Conservation (phyloP, 2,329 filamentous ascomycete genomes). For the Fonsecaea pedrosoi region DNA sequence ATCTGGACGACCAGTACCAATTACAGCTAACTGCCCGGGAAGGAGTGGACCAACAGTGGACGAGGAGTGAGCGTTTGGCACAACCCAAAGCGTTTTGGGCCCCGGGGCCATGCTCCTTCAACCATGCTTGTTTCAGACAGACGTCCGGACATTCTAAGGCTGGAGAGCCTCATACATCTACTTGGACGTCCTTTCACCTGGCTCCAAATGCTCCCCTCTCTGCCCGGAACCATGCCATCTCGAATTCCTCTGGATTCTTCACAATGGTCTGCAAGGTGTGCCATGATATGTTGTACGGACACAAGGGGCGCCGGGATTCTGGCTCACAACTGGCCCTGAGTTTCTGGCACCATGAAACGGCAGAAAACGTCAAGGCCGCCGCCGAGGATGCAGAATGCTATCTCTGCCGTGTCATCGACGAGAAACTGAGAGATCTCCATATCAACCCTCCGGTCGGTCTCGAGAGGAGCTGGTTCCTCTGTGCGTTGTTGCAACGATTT, state of each 20-base stretch:
- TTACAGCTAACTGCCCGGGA: background rate
- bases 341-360: slow-evolving; percentile 13
- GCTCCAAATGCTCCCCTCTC: background rate
- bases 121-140: background rate
- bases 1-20: no score
- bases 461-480: background rate
- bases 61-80: background rate
- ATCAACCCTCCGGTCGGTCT: background rate
- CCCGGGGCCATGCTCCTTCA: background rate
- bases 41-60: background rate
- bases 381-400: slow-evolving; percentile 17
- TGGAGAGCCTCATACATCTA: background rate
- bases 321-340: slow-evolving; percentile 8
- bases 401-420: slow-evolving; percentile 11
- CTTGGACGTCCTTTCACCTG: background rate
- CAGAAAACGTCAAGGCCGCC: slow-evolving; percentile 3
- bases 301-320: slow-evolving; percentile 14
- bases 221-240: background rate
- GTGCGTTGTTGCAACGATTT: slow-evolving; percentile 1
- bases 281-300: slow-evolving; percentile 20
- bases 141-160: background rate
- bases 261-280: slow-evolving; percentile 26
- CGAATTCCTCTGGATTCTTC: background rate
- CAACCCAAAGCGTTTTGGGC: background rate
- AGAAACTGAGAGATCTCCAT: background rate